phyloP scores from a whole-genome alignment of 305 asterid genomes.

The Fraxinus ornus region DNA sequence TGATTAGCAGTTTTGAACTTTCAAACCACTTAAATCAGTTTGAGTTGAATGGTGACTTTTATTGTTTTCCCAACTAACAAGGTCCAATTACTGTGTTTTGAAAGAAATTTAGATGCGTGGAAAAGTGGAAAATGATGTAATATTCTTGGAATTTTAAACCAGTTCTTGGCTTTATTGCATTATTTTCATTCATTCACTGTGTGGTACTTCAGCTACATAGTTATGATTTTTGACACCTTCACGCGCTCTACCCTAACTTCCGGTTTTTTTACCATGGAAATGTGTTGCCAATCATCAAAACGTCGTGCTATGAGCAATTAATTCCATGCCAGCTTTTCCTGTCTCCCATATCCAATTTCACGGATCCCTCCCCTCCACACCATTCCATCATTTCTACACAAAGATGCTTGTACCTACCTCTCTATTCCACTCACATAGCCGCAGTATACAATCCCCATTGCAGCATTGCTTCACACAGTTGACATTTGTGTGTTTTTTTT shows the following conservation, averaged over 20 bases:
- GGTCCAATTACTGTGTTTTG: not conserved
- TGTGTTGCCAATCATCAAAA: not conserved
- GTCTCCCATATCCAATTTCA: conserved; percentile 3
- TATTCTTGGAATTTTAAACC: not conserved
- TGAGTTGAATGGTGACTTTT: not conserved
- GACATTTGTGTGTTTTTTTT: not conserved
- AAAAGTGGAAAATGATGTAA: not conserved
- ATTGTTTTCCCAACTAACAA: not conserved
- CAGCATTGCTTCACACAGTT: not conserved
- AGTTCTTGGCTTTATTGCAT: conserved; percentile 4
- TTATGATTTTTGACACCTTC: not conserved
- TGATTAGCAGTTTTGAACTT: conserved; percentile 11
- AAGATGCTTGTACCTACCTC: not conserved
- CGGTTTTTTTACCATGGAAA: conserved; percentile 6
- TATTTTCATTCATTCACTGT: not conserved
- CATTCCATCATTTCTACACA: not conserved
- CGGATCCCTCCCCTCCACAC: not conserved
- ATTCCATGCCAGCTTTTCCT: not conserved
- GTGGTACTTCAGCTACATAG: not conserved
- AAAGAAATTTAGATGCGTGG: not conserved
- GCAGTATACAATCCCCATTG: not conserved
- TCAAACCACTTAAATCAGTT: not conserved
- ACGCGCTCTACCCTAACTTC: not conserved
- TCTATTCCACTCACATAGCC: not conserved
- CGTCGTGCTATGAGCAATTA: not conserved